Conservation (phyloP, 2,329 filamentous ascomycete species). For the Amphichorda felina region DNA sequence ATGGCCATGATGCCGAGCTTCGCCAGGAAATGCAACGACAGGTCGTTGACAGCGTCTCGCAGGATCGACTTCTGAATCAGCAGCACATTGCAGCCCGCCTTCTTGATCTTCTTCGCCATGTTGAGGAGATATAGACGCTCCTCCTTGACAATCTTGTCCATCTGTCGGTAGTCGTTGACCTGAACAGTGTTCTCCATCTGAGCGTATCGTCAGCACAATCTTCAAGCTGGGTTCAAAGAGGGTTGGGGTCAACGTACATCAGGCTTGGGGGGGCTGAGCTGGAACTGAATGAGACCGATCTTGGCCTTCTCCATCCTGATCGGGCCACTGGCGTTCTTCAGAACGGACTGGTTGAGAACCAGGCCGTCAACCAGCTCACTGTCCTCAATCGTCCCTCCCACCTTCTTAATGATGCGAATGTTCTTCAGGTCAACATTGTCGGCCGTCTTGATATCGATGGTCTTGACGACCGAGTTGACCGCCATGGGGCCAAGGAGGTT, state of each 20-base stretch:
- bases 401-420: slow-evolving; percentile 94
- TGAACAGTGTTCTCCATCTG: slow-evolving; percentile 99
- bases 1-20: slow-evolving; percentile 92
- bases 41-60: slow-evolving; percentile 92
- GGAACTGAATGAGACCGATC: slow-evolving; percentile 97
- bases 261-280: slow-evolving; percentile 94
- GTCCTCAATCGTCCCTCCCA: slow-evolving; percentile 95
- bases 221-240: neutral
- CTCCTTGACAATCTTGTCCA: slow-evolving; percentile 99
- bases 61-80: slow-evolving; percentile 98
- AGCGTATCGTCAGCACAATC: neutral
- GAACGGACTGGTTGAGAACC: slow-evolving; percentile 80
- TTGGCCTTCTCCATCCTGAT: slow-evolving; percentile 91
- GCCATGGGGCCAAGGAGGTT: slow-evolving; percentile 95
- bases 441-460: slow-evolving; percentile 89
- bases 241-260: slow-evolving; percentile 47
- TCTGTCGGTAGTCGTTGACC: slow-evolving; percentile 98
- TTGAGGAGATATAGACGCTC: slow-evolving; percentile 96
- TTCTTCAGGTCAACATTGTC: slow-evolving; percentile 96
- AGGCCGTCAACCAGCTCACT: slow-evolving; percentile 94
- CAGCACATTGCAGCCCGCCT: slow-evolving; percentile 98
- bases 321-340: slow-evolving; percentile 89
- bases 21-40: slow-evolving; percentile 93
- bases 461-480: slow-evolving; percentile 89
- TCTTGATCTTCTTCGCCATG: slow-evolving; percentile 99